Conservation (phyloP, 2,329 filamentous ascomycete species). For the Macrophomina pseudophaseolina region DNA sequence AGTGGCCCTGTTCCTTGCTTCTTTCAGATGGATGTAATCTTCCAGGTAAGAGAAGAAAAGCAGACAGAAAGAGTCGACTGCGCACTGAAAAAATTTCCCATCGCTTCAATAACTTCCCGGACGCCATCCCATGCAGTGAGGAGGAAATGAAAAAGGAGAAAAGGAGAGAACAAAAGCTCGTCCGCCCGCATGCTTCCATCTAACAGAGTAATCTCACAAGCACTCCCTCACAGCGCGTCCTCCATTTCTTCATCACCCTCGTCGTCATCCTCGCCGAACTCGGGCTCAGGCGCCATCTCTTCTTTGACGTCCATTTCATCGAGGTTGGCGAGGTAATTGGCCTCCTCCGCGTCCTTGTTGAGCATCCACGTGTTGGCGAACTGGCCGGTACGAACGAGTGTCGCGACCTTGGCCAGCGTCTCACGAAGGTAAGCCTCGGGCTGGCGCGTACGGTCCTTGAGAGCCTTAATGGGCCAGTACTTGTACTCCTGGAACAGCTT, state of each 20-base stretch:
- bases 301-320: constrained; percentile 22
- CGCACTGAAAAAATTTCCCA: neutral
- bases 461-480: constrained; percentile 92
- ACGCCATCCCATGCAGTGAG: constrained; percentile 18
- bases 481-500: constrained; percentile 81
- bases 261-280: constrained; percentile 64
- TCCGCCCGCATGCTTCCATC: neutral
- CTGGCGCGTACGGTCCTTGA: constrained; percentile 78
- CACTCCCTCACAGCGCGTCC: constrained; percentile 56
- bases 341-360: constrained; percentile 47
- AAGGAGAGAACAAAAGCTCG: no score
- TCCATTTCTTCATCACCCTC: constrained; percentile 73
- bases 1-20: neutral
- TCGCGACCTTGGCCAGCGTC: constrained; percentile 80
- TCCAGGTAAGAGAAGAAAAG: neutral
- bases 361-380: constrained; percentile 88
- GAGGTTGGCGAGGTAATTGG: constrained; percentile 8
- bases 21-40: neutral
- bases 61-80: neutral
- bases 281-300: constrained; percentile 27
- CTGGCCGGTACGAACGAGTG: constrained; percentile 78
- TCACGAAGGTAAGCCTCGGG: constrained; percentile 93
- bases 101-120: neutral
- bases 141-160: no score
- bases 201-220: neutral